These are phyloP conservation scores for Phytophthora cajani DNA, from an alignment of 352 stramenopile species.

Conservation along the genomic window DNA sequence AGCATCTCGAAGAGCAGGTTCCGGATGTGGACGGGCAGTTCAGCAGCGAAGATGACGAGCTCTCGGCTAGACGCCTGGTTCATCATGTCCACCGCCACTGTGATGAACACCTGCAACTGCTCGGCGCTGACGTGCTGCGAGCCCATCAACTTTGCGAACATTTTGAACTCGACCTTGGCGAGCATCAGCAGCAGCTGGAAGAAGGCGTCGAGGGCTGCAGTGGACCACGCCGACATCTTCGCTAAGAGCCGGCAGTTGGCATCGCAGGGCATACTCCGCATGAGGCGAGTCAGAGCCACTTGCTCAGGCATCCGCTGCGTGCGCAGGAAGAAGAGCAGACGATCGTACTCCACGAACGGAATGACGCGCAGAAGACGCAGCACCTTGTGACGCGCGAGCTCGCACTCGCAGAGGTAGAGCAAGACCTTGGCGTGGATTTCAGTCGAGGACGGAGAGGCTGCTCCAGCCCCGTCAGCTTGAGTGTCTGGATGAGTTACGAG, in stretches of 20 bases:
- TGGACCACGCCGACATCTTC: constrained; percentile 47
- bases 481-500: constrained; percentile 17
- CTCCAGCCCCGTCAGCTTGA: constrained; percentile 6
- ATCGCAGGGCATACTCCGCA: constrained; percentile 55
- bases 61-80: constrained; percentile 76
- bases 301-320: constrained; percentile 67
- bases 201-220: constrained; percentile 61
- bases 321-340: constrained; percentile 54
- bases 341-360: constrained; percentile 36
- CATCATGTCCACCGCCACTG: constrained; percentile 68
- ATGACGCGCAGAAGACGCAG: constrained; percentile 58
- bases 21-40: constrained; percentile 47
- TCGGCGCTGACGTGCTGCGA: constrained; percentile 49
- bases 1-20: constrained; percentile 66
- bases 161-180: constrained; percentile 66
- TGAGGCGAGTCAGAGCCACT: constrained; percentile 62
- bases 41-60: constrained; percentile 63
- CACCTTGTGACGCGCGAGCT: constrained; percentile 50
- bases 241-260: constrained; percentile 56
- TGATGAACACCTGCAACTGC: constrained; percentile 53
- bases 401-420: constrained; percentile 53
- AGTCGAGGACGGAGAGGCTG: neutral
- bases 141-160: constrained; percentile 58
- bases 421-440: constrained; percentile 42
- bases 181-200: constrained; percentile 73